phyloP scores from a whole-genome alignment of 2,329 filamentous ascomycete species.

The Aspergillus niger region DNA sequence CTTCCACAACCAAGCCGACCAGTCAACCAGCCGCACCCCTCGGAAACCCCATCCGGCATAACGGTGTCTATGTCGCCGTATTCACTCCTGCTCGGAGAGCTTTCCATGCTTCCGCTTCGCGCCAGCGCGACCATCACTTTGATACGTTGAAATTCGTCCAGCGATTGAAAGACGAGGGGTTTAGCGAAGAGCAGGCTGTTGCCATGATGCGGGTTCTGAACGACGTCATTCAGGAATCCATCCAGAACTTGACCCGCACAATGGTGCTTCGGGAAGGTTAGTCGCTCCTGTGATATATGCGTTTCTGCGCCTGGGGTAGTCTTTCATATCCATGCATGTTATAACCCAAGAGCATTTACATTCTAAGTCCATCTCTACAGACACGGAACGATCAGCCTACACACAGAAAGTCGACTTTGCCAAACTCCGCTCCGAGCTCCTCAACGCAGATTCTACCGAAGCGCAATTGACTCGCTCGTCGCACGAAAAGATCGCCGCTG shows the following conservation, averaged over 20 bases:
- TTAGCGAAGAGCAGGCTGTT: conserved; percentile 90
- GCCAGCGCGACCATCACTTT: conserved; percentile 83
- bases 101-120: conserved; percentile 67
- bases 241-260: conserved; percentile 93
- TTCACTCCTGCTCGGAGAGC: conserved; percentile 46
- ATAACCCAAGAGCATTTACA: not conserved
- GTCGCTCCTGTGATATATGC: conserved; percentile 5
- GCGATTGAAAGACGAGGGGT: conserved; percentile 83
- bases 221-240: conserved; percentile 97
- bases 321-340: not conserved
- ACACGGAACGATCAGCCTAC: conserved; percentile 58
- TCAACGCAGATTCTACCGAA: conserved; percentile 90
- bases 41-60: conserved; percentile 44
- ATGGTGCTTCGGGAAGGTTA: conserved; percentile 97
- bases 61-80: conserved; percentile 51
- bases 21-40: conserved; percentile 18
- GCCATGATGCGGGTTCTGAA: conserved; percentile 99
- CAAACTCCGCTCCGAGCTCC: conserved; percentile 90
- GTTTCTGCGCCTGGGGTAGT: not conserved
- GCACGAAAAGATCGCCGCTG: conserved; percentile 90
- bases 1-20: conserved; percentile 14
- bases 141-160: conserved; percentile 98
- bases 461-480: conserved; percentile 82
- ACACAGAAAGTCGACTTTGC: conserved; percentile 96
- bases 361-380: conserved; percentile 28